These are phyloP conservation scores for Boletales sp. DNA, from an alignment of 768 basidiomycete genomes.

Conservation along the genomic window DNA sequence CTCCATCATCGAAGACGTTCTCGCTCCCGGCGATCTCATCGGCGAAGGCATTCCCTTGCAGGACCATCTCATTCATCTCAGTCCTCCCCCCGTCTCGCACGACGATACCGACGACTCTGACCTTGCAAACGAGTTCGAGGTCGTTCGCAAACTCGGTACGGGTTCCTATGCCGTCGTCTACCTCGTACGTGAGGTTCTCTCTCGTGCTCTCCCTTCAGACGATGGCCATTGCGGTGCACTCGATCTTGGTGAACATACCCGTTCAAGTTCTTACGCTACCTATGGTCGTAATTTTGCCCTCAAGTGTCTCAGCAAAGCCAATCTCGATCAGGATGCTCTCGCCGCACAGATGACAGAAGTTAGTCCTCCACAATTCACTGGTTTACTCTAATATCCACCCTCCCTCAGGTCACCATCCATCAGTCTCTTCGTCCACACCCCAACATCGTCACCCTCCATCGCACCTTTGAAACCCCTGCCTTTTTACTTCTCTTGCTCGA, in stretches of 20 bases:
- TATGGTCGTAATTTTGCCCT: constrained; percentile 90
- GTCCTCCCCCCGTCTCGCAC: constrained; percentile 44
- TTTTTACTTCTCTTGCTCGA: constrained; percentile 93
- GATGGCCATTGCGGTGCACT: constrained; percentile 54
- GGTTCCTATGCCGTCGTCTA: constrained; percentile 95
- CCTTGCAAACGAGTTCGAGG: constrained; percentile 71
- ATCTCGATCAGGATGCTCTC: constrained; percentile 85
- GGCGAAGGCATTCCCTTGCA: constrained; percentile 65
- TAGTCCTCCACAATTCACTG: constrained; percentile 16
- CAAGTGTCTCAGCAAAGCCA: constrained; percentile 93
- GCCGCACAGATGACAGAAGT: constrained; percentile 91
- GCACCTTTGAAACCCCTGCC: constrained; percentile 87
- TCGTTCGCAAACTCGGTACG: constrained; percentile 80
- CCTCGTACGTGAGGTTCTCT: constrained; percentile 72
- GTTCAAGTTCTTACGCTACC: constrained; percentile 34
- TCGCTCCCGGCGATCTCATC: constrained; percentile 70
- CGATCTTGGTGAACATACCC: constrained; percentile 44
- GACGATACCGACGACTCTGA: constrained; percentile 35
- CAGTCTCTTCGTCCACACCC: constrained; percentile 86
- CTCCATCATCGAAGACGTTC: constrained; percentile 46
- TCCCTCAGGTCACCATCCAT: constrained; percentile 80
- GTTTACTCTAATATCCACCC: constrained; percentile 9
- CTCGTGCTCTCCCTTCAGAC: constrained; percentile 41
- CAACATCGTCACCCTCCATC: constrained; percentile 93
- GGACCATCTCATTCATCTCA: constrained; percentile 61